Evolutionary conservation across 345 rosid genomes (phyloP), one percentile per base, ranked within the genome.

Genomic region (Syzygium aqueum): DNA sequence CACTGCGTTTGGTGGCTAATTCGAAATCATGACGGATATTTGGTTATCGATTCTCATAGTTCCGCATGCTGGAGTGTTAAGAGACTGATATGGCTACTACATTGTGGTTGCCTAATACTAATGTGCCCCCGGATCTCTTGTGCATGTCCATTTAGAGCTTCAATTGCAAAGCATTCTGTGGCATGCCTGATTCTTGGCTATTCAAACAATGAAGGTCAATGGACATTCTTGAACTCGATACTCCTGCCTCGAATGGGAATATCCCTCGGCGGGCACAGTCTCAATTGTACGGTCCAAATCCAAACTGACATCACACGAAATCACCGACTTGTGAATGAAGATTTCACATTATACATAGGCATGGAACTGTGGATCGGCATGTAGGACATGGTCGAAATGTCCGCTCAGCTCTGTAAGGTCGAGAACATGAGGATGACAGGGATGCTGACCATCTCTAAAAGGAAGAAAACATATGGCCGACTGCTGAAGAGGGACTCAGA

Each of bases 11-110:
- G 14, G 49, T 73, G 37, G 49, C 6, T 14, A 73, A 21, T 73
- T 73, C 6, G 2, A 73, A 67, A 37, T 73, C 80, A 73, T 22
- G 25, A 37, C 7, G 3, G 49, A 57, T 57, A 57, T 57, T 25
- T 57, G 63, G n/a, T 5, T 4, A 0, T 73, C 4, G 7, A 33
- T 19, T 0, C 80, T 73, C 49, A 19, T 5, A 0, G 1, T 67
- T 67, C 43, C 1, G 6, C 78, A 73, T 37, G 49, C 78, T 65
- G 30, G 43, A 30, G 0, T 30, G 6, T 8, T 8, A 28, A 67
- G 33, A 17, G 46, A 33, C 46, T 17, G 12, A 33, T 30, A 59
- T 59, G 67, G 67, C 30, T 59, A 59, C 67, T 59, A 27, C 0
- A 59, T 2, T 59, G 67, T 27, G 30, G 67, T 28, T 59, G 65